Conservation (phyloP, 805 yeast species). For the Ogataea populi-albae region DNA sequence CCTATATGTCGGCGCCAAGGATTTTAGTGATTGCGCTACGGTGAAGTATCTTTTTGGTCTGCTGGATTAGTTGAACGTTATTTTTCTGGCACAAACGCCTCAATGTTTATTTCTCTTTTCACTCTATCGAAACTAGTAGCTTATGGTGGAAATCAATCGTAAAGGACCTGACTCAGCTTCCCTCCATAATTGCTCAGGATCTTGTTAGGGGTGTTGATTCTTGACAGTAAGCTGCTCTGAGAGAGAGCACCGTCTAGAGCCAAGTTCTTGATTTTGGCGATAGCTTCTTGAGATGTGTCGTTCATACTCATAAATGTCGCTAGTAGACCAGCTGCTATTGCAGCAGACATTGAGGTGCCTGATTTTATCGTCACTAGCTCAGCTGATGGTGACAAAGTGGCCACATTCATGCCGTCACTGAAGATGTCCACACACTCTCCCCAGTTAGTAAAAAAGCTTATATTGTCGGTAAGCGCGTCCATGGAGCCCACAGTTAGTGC, state of each 20-base stretch:
- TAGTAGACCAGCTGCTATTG: slow-evolving; percentile 43
- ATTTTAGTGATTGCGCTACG: slow-evolving; percentile 6
- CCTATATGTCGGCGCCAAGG: slow-evolving; percentile 55
- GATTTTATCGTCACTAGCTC: slow-evolving; percentile 34
- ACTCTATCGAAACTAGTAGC: neutral
- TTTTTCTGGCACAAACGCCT: too few species aligned
- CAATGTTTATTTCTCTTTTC: neutral
- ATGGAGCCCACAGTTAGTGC: slow-evolving; percentile 43
- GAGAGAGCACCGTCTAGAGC: slow-evolving; percentile 17
- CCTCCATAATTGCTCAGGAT: slow-evolving; percentile 24
- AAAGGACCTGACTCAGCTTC: slow-evolving; percentile 12
- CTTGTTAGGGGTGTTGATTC: slow-evolving; percentile 20
- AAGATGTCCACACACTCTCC: slow-evolving; percentile 54
- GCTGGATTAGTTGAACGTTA: slow-evolving; percentile 1
- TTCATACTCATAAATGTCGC: slow-evolving; percentile 44
- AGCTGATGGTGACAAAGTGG: slow-evolving; percentile 37
- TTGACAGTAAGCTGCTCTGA: slow-evolving; percentile 5
- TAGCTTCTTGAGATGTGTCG: slow-evolving; percentile 33
- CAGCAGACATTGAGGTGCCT: slow-evolving; percentile 52
- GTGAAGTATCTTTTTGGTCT: neutral
- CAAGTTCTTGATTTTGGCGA: slow-evolving; percentile 24
- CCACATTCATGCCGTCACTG: slow-evolving; percentile 47
- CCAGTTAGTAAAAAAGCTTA: slow-evolving; percentile 42
- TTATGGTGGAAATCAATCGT: slow-evolving; percentile 8
- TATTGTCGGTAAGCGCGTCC: slow-evolving; percentile 32